Percentiles rank a stretch among this genome's conserved stretches.
Evolutionary conservation across 495 filamentous ascomycete genomes (phyloP).

Genomic region (Penicillium argentinense): DNA sequence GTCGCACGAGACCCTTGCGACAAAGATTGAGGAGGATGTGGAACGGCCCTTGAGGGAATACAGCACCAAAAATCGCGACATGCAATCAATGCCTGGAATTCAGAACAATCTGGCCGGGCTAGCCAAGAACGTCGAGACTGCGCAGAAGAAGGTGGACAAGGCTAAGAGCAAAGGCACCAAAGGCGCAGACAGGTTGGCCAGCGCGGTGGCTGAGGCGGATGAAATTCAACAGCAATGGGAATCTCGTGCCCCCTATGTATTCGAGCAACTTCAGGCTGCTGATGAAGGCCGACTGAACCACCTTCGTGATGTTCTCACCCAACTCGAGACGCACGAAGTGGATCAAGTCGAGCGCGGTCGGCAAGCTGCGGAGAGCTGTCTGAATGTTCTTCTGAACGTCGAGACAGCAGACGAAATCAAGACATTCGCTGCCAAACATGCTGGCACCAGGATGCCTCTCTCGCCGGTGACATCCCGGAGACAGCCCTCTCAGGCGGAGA

Average conservation of each 20-base stretch:
- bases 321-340: slow-evolving; percentile 87
- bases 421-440: slow-evolving; percentile 65
- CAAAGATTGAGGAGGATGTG: slow-evolving; percentile 87
- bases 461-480: slow-evolving; percentile 18
- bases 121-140: slow-evolving; percentile 80
- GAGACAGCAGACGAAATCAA: slow-evolving; percentile 88
- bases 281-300: slow-evolving; percentile 91
- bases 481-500: slow-evolving; percentile 19
- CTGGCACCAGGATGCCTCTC: slow-evolving; percentile 21
- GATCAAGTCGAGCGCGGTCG: slow-evolving; percentile 82
- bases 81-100: slow-evolving; percentile 80
- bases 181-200: slow-evolving; percentile 76
- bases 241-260: slow-evolving; percentile 92
- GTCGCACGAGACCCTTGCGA: slow-evolving; percentile 79
- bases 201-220: slow-evolving; percentile 71
- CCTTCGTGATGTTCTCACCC: slow-evolving; percentile 88
- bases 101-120: slow-evolving; percentile 76
- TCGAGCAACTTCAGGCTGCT: slow-evolving; percentile 87
- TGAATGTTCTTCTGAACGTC: slow-evolving; percentile 85
- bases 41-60: slow-evolving; percentile 81
- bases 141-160: slow-evolving; percentile 87
- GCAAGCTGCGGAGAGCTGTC: slow-evolving; percentile 72
- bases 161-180: slow-evolving; percentile 76
- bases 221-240: slow-evolving; percentile 85
- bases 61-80: slow-evolving; percentile 69